phyloP scores from a whole-genome alignment of 805 yeast genomes.

The Spathaspora gorwiae region DNA sequence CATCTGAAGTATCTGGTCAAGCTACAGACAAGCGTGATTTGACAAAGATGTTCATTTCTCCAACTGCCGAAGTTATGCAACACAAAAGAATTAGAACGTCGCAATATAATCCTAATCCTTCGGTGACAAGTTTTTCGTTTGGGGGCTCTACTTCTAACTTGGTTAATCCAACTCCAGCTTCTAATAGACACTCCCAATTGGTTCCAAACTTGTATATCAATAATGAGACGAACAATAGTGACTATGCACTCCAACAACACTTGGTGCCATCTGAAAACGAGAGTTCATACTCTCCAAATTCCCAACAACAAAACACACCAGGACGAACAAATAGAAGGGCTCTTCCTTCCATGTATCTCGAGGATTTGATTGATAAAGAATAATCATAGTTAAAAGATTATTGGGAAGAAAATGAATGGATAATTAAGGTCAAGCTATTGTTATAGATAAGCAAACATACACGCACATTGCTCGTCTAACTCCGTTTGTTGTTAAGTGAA shows the following conservation, averaged over 20 bases:
- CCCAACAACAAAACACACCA: neutral
- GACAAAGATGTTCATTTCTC: slow-evolving; percentile 65
- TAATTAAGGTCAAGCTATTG: no score
- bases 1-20: slow-evolving; percentile 24
- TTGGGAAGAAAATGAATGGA: no score
- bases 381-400: neutral
- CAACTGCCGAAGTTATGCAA: slow-evolving; percentile 69
- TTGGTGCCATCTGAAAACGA: neutral
- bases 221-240: slow-evolving; percentile 33
- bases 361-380: slow-evolving; percentile 42
- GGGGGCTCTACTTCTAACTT: slow-evolving; percentile 15
- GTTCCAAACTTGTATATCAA: slow-evolving; percentile 38
- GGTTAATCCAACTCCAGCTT: slow-evolving; percentile 16
- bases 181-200: slow-evolving; percentile 24
- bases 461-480: no score
- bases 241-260: slow-evolving; percentile 14
- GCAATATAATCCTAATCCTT: slow-evolving; percentile 14
- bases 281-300: neutral
- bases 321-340: slow-evolving; percentile 23
- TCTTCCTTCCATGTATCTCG: slow-evolving; percentile 48
- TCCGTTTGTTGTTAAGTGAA: no score
- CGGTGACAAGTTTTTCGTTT: slow-evolving; percentile 14
- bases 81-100: slow-evolving; percentile 33
- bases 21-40: slow-evolving; percentile 37
- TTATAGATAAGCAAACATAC: no score